Evolutionary conservation across 352 stramenopile genomes (phyloP), one percentile per base, ranked within the genome.

Genomic region (Globisporangium cederbergense): DNA sequence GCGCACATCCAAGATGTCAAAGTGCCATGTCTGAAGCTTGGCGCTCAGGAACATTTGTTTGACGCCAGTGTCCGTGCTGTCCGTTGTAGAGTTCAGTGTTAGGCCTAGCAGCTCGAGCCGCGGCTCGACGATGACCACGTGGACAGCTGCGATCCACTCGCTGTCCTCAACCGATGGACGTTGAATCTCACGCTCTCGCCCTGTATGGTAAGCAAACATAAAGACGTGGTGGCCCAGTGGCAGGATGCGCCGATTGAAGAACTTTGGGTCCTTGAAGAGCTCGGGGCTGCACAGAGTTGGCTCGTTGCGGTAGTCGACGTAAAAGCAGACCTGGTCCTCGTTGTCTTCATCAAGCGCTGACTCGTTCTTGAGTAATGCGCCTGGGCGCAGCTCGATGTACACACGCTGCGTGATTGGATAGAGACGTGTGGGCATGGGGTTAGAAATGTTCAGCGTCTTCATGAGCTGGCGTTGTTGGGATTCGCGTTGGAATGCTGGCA

Each of bases 281-380:
- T 68, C 64, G 20, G 47, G 60, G 54, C 62, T 72, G 49, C 77
- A 81, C 32, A 67, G 20, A 2, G 65, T 10, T 22, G 75, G 67
- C 4, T 62, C 64, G 10, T 63, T 38, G 10, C 42, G 9, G 22
- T 72, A 65, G 59, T 82, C 60, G 11, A 78, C 43, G 36, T 67
- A 75, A 3, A 88, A n/a, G 20, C 82, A 88, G 25, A 86, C 34
- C 25, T 81, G 62, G 32, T 73, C 61, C 61, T 57, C 73, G 56
- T 25, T 40, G 8, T 16, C 25, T 9, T n/a, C 7, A 18, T 42
- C 50, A 22, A 28, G 50, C 30, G 11, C 2, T 1, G 30, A 56
- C 3, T 47, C 5, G n/a, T 60, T 63, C 9, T 60, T 45, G 20
- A 74, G 46, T 8, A 70, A 55, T 65, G 72, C 78, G 18, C 71